phyloP scores from a whole-genome alignment of 768 basidiomycete species.

The Termitomyces sp. region DNA sequence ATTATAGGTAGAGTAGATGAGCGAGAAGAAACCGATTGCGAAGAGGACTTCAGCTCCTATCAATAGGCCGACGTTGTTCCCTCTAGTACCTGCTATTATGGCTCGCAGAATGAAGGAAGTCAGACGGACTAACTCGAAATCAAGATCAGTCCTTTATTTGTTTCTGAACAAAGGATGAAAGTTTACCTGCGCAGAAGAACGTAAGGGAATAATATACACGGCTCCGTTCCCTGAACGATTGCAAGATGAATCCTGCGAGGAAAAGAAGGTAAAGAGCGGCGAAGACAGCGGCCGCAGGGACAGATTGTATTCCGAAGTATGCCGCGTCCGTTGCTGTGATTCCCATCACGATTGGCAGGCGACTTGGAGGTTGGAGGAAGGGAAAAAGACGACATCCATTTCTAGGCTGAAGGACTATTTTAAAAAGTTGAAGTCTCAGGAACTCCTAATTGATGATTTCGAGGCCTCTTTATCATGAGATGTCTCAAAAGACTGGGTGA shows the following conservation, averaged over 20 bases:
- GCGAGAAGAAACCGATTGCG: slow-evolving; percentile 29
- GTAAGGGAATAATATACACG: slow-evolving; percentile 24
- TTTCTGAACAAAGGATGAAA: background rate
- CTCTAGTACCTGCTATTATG: slow-evolving; percentile 21
- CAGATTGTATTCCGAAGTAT: slow-evolving; percentile 17
- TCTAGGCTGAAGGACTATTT: background rate
- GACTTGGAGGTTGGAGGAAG: background rate
- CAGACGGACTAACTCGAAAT: slow-evolving; percentile 21
- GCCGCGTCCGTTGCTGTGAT: background rate
- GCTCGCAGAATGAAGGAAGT: slow-evolving; percentile 27
- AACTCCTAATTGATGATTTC: background rate
- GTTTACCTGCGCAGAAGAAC: slow-evolving; percentile 27
- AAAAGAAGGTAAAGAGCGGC: slow-evolving; percentile 25
- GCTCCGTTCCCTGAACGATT: slow-evolving; percentile 18
- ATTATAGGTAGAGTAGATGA: slow-evolving; percentile 30
- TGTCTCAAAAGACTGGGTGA: background rate
- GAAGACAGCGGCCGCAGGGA: slow-evolving; percentile 24
- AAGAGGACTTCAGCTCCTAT: slow-evolving; percentile 28
- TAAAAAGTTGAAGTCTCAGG: background rate
- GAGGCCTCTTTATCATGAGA: background rate
- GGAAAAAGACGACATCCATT: background rate
- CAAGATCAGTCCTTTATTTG: too few species aligned
- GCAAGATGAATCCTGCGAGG: slow-evolving; percentile 18
- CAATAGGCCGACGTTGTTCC: slow-evolving; percentile 22
- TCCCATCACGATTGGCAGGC: background rate